Evolutionary conservation across 1,284 basidiomycete genomes (phyloP).

Genomic region (Boletus semigastroideus): DNA sequence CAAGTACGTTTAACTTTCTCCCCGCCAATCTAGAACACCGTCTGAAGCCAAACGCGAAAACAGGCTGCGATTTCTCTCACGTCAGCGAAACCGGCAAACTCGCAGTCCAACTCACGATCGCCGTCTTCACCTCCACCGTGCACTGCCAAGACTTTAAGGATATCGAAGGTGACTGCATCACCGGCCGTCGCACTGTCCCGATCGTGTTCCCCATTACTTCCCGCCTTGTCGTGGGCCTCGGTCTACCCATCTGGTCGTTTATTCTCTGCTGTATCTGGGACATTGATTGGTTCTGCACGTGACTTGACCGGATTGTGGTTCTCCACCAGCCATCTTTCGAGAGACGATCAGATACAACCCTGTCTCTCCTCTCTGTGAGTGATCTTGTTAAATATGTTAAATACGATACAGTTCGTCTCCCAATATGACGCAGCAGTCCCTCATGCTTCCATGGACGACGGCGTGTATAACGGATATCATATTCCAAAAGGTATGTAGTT

Average conservation of each 20-base stretch:
- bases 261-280: conserved; percentile 28
- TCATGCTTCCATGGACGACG: neutral
- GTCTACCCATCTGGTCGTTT: conserved; percentile 26
- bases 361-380: neutral
- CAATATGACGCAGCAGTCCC: neutral
- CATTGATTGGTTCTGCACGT: conserved; percentile 23
- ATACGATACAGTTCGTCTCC: too few relatives aligned
- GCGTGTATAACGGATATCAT: neutral
- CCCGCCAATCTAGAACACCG: too few relatives aligned
- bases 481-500: neutral
- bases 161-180: conserved; percentile 33
- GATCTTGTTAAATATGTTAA: neutral
- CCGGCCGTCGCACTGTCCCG: conserved; percentile 37
- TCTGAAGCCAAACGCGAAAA: too few relatives aligned
- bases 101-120: conserved; percentile 28
- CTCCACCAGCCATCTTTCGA: neutral
- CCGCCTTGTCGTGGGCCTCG: conserved; percentile 26
- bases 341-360: neutral
- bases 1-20: conserved; percentile 27
- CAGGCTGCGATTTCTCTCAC: conserved; percentile 15
- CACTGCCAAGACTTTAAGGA: conserved; percentile 45
- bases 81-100: conserved; percentile 26
- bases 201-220: conserved; percentile 34
- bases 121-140: conserved; percentile 36
- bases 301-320: too few relatives aligned